Percentiles rank a stretch among this genome's conserved stretches.
phyloP scores from a whole-genome alignment of 1,284 basidiomycete species.

The Veloboletus limbatus region DNA sequence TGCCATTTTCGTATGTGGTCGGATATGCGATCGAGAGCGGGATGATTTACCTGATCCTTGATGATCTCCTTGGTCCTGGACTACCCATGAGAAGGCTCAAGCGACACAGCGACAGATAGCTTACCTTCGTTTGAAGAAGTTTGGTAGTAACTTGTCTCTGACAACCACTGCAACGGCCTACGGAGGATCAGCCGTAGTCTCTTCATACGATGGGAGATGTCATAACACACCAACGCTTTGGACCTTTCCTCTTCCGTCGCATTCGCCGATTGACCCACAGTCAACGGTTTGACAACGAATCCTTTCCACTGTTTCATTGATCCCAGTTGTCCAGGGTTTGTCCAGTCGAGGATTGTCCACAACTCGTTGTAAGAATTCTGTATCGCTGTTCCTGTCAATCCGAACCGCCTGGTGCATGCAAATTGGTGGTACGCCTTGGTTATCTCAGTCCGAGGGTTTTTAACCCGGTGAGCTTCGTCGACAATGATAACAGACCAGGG shows the following conservation, averaged over 20 bases:
- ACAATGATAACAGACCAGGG: slow-evolving; percentile 71
- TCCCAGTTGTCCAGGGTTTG: slow-evolving; percentile 68
- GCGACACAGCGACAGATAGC: slow-evolving; percentile 6
- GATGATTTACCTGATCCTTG: slow-evolving; percentile 51
- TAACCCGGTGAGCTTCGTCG: slow-evolving; percentile 82
- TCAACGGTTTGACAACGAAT: slow-evolving; percentile 64
- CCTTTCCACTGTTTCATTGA: slow-evolving; percentile 66
- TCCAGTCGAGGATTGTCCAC: slow-evolving; percentile 82
- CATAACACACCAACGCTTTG: slow-evolving; percentile 47
- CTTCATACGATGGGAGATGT: neutral
- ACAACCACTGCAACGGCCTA: slow-evolving; percentile 58
- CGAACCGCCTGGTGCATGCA: slow-evolving; percentile 61
- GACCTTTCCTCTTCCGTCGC: slow-evolving; percentile 63
- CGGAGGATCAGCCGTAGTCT: slow-evolving; percentile 5
- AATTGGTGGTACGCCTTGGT: slow-evolving; percentile 66
- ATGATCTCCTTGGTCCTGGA: slow-evolving; percentile 80
- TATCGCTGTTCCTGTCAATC: slow-evolving; percentile 80
- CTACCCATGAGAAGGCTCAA: slow-evolving; percentile 2
- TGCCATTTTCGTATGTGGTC: neutral
- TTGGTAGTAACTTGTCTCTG: slow-evolving; percentile 64
- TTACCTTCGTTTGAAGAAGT: slow-evolving; percentile 75
- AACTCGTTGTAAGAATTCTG: slow-evolving; percentile 85
- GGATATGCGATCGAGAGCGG: neutral
- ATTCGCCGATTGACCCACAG: slow-evolving; percentile 61
- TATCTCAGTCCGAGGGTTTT: slow-evolving; percentile 65